phyloP scores from a whole-genome alignment of 345 rosid species.

The Moricandia moricandioides region DNA sequence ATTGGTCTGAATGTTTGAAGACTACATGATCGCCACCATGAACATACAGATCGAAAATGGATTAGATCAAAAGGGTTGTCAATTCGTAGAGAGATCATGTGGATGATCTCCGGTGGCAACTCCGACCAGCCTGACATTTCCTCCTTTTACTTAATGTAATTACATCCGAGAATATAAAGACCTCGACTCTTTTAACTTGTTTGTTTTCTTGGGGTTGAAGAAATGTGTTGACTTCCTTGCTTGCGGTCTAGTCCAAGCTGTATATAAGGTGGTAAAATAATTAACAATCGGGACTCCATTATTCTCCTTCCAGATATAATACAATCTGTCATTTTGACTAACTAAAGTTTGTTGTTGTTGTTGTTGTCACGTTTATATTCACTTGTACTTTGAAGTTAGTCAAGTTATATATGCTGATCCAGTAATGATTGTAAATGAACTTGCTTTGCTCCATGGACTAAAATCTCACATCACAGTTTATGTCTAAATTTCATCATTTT shows the following conservation, averaged over 20 bases:
- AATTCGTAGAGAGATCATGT: background rate
- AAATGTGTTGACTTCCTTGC: background rate
- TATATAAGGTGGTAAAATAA: background rate
- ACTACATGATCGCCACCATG: background rate
- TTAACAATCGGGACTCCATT: background rate
- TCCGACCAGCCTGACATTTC: slow-evolving; percentile 33
- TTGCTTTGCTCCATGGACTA: too few relatives aligned
- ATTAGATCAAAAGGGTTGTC: background rate
- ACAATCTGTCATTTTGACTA: background rate
- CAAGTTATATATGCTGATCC: background rate
- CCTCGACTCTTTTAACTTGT: background rate
- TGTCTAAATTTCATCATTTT: background rate
- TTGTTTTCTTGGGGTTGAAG: background rate
- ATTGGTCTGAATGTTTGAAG: background rate
- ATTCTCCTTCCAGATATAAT: background rate
- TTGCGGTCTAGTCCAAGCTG: background rate
- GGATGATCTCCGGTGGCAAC: slow-evolving; percentile 29
- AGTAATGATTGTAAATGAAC: too few relatives aligned
- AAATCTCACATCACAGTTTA: too few relatives aligned
- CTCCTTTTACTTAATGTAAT: background rate
- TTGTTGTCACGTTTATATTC: background rate
- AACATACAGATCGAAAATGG: background rate
- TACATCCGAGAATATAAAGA: background rate
- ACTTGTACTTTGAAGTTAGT: background rate
- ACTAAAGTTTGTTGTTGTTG: background rate